Conservation (phyloP, 192 early-diverging fungal species). For the Backusella parvicylindrica region DNA sequence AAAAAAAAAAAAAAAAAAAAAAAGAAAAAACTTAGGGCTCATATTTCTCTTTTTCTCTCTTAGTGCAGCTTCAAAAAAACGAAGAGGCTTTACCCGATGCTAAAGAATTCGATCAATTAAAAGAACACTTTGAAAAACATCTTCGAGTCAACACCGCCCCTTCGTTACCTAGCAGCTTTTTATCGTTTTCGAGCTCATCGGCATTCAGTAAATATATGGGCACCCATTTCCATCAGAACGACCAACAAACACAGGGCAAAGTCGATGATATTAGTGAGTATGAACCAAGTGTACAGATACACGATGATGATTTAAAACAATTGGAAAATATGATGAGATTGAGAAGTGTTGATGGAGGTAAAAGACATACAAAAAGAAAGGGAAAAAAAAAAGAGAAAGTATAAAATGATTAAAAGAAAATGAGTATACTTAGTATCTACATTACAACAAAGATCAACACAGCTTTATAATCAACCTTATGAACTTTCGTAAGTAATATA, state of each 20-base stretch:
- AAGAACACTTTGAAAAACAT: constrained; percentile 81
- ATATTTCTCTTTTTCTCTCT: neutral
- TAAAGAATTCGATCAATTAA: constrained; percentile 80
- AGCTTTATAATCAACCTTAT: constrained; percentile 63
- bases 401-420: neutral
- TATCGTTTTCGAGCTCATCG: constrained; percentile 27
- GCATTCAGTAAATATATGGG: constrained; percentile 34
- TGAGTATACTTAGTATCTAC: constrained; percentile 41
- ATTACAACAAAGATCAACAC: constrained; percentile 55
- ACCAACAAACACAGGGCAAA: constrained; percentile 23
- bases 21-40: too few relatives aligned
- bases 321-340: constrained; percentile 29
- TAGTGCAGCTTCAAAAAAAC: constrained; percentile 78
- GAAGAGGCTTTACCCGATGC: constrained; percentile 67
- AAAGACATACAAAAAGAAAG: too few relatives aligned
- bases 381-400: neutral
- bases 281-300: constrained; percentile 41
- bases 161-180: constrained; percentile 26
- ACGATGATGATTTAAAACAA: constrained; percentile 30
- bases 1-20: too few relatives aligned
- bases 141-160: constrained; percentile 47
- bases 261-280: constrained; percentile 47
- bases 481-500: constrained; percentile 28
- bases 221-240: constrained; percentile 9
- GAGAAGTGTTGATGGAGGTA: constrained; percentile 42